Base-by-base conservation (phyloP, 306 rosid species). In the Morella rubra region DNA sequence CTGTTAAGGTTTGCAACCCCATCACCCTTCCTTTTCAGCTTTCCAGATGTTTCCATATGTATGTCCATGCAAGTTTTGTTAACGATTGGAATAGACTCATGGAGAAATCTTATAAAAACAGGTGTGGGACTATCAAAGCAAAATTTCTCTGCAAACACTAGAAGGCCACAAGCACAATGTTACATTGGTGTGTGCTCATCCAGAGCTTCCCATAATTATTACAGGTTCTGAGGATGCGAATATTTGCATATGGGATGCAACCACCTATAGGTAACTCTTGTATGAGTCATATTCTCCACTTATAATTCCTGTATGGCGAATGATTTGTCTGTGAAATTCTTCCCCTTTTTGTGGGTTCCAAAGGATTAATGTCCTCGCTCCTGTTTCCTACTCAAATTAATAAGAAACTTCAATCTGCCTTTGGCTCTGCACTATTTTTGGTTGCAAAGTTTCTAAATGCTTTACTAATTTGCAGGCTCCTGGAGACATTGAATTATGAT, bases 151-250 rank as follows among this genome's bases (percentile, higher is more conserved):
- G 8, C 79, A 73, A 52, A 82, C 86, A 3, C 54, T 81, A 53
- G 83, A 85, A 79, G 88, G 84, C 20, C 85, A 81, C 67, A 46
- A 19, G 14, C 62, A 85, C 64, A 85, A 85, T 76, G 84, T 85
- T 2, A 71, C 88, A 11, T 59, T 68, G 40, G 55, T 67, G 6
- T 78, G 81, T 79, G 80, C 65, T 51, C 85, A 78, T 81, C 84
- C 81, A 4, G 88, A 85, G 76, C 75, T 81, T 72, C 80, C 88
- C 32, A 79, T 76, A 51, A 64, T 81, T 45, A 73, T 85, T 32
- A 82, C 86, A 13, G 82, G 80, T 50, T 85, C 86, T 16, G 84
- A 85, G 80, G 89, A 85, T 58, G 84, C 61, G 27, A 80, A 75
- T 10, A 49, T 80, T 44, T 56, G 69, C 18, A 27, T 85, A n/a